Evolutionary conservation across 192 early-diverging fungal genomes (phyloP).

Genomic region (Backusella tuberculispora): DNA sequence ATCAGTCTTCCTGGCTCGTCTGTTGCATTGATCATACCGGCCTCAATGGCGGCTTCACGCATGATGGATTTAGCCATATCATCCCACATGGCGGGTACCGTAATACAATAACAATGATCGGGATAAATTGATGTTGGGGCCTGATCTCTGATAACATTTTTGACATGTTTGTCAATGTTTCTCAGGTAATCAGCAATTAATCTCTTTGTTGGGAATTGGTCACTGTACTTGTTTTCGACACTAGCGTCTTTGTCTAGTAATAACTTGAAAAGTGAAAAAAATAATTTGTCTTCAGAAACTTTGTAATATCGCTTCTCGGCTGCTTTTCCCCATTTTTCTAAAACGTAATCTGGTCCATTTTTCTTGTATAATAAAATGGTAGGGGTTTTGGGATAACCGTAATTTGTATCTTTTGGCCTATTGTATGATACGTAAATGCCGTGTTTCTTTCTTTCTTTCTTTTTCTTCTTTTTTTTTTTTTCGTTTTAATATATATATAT

Average conservation of each 20-base stretch:
- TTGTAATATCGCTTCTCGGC: slow-evolving; percentile 35
- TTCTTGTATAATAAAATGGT: slow-evolving; percentile 46
- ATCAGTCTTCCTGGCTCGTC: slow-evolving; percentile 50
- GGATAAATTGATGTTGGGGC: not conserved
- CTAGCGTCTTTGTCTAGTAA: slow-evolving; percentile 43
- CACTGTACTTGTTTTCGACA: slow-evolving; percentile 42
- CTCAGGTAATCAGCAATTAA: slow-evolving; percentile 2
- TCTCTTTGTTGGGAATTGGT: slow-evolving; percentile 51
- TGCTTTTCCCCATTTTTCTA: slow-evolving; percentile 39
- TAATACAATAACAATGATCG: slow-evolving; percentile 46
- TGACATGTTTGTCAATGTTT: not conserved
- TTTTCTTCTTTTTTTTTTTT: slow-evolving; percentile 19
- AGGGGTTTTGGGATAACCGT: slow-evolving; percentile 47
- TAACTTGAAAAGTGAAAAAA: slow-evolving; percentile 45
- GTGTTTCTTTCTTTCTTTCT: slow-evolving; percentile 22
- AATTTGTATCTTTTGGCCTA: slow-evolving; percentile 37
- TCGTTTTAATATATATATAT: not conserved
- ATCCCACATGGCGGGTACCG: slow-evolving; percentile 56
- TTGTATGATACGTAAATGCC: slow-evolving; percentile 38
- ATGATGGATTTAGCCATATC: slow-evolving; percentile 51
- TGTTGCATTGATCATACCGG: slow-evolving; percentile 45
- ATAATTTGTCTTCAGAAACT: slow-evolving; percentile 33
- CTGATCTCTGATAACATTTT: not conserved
- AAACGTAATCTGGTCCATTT: slow-evolving; percentile 32
- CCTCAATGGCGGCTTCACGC: slow-evolving; percentile 51